Evolutionary conservation across 192 early-diverging fungal species (phyloP).

Genomic region (Rhizophlyctis rosea): DNA sequence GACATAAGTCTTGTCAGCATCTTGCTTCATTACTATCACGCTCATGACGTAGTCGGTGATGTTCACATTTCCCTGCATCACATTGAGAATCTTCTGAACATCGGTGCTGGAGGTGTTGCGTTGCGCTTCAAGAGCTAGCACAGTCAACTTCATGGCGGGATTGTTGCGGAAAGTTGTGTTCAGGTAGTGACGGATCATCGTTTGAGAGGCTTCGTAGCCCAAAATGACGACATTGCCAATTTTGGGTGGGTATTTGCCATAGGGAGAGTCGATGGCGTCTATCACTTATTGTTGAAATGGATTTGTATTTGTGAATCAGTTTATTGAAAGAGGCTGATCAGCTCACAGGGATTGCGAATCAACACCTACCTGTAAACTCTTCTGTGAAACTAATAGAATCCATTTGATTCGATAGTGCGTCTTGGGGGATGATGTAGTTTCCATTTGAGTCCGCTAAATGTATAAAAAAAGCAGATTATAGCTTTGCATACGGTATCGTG

Average conservation of each 20-base stretch:
- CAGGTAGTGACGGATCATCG: constrained; percentile 1
- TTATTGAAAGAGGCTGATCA: neutral
- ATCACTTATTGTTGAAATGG: constrained; percentile 11
- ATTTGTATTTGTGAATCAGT: constrained; percentile 4
- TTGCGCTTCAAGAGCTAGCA: neutral
- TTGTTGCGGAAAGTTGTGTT: neutral
- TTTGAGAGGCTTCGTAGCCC: constrained; percentile 13
- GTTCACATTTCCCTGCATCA: neutral
- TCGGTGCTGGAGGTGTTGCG: neutral
- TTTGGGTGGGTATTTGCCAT: constrained; percentile 29
- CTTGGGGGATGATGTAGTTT: constrained; percentile 12
- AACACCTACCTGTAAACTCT: constrained; percentile 22
- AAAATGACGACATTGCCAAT: constrained; percentile 34
- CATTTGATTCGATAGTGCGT: neutral
- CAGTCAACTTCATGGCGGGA: neutral
- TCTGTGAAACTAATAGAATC: neutral
- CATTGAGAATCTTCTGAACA: no score
- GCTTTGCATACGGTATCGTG: no score
- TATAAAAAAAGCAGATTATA: neutral
- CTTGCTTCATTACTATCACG: constrained; percentile 15
- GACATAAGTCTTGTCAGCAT: constrained; percentile 17
- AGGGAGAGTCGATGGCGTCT: constrained; percentile 24
- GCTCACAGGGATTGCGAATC: neutral
- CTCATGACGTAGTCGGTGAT: constrained; percentile 24
- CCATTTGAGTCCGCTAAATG: constrained; percentile 14